phyloP scores from a whole-genome alignment of 2,329 filamentous ascomycete genomes.

The Fusarium sp. region DNA sequence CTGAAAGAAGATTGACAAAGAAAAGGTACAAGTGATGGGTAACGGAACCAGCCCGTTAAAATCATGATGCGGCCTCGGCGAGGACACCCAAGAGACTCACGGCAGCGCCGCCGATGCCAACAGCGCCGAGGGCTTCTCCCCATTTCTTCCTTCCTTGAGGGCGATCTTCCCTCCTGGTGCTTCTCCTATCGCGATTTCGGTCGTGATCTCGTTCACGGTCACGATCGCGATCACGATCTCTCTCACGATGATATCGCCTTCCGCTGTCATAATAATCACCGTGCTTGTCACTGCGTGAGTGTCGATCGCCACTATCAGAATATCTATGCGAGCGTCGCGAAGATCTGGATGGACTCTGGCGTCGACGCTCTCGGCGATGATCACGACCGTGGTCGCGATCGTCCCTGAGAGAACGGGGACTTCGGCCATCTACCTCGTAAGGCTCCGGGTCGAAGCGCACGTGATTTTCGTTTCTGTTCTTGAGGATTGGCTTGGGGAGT shows the following conservation, averaged over 20 bases:
- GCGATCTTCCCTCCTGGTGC: conserved; percentile 57
- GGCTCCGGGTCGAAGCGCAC: conserved; percentile 68
- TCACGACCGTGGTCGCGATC: conserved; percentile 53
- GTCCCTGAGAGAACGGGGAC: conserved; percentile 51
- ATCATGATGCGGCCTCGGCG: conserved; percentile 66
- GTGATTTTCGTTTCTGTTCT: conserved; percentile 72
- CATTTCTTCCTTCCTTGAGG: conserved; percentile 62
- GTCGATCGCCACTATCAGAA: conserved; percentile 50
- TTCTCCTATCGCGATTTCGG: conserved; percentile 57
- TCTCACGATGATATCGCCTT: conserved; percentile 56
- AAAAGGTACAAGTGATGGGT: conserved; percentile 5
- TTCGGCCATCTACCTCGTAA: conserved; percentile 59
- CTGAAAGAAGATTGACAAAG: conserved; percentile 7
- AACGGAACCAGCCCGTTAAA: conserved; percentile 27
- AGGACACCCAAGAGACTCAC: conserved; percentile 71
- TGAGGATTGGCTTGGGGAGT: conserved; percentile 71
- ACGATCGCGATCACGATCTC: conserved; percentile 54
- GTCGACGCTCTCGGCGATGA: conserved; percentile 44
- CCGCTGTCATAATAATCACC: conserved; percentile 53
- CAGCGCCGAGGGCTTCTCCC: conserved; percentile 70
- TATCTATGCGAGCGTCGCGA: conserved; percentile 47
- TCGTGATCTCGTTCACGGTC: conserved; percentile 42
- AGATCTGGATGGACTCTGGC: conserved; percentile 32
- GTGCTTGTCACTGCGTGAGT: conserved; percentile 52
- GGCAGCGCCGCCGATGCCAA: conserved; percentile 73